Conservation (phyloP, 2,329 filamentous ascomycete genomes). For the Pseudogymnoascus sp. region DNA sequence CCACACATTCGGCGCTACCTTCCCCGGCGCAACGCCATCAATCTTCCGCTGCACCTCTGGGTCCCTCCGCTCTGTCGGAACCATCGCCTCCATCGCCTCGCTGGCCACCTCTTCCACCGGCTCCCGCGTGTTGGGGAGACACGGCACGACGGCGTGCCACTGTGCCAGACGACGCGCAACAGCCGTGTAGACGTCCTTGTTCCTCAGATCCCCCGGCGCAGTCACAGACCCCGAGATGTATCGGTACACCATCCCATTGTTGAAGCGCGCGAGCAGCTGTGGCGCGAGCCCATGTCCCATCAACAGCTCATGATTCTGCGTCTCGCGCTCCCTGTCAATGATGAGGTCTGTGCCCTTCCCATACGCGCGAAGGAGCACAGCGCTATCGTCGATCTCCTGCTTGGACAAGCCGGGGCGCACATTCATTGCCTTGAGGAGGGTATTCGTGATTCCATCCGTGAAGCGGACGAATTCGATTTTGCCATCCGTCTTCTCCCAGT, state of each 20-base stretch:
- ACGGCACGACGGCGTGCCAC: constrained; percentile 76
- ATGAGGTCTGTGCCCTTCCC: constrained; percentile 89
- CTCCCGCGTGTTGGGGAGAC: constrained; percentile 33
- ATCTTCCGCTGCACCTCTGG: constrained; percentile 35
- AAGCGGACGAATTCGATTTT: constrained; percentile 81
- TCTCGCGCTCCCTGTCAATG: constrained; percentile 86
- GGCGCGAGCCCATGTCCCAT: constrained; percentile 78
- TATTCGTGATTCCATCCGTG: constrained; percentile 98
- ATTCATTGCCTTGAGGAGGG: constrained; percentile 70
- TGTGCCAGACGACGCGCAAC: constrained; percentile 78
- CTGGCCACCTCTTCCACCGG: constrained; percentile 25
- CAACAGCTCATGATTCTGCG: constrained; percentile 73
- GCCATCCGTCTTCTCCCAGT: constrained; percentile 68
- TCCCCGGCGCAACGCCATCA: constrained; percentile 50
- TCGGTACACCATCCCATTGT: constrained; percentile 91
- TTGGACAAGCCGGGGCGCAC: constrained; percentile 59
- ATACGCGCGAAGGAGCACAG: constrained; percentile 85
- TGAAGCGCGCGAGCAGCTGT: constrained; percentile 78
- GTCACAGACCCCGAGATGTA: constrained; percentile 78
- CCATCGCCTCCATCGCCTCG: constrained; percentile 21
- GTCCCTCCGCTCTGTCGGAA: constrained; percentile 25
- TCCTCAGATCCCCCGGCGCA: constrained; percentile 68
- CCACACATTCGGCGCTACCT: constrained; percentile 81
- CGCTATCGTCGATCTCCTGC: constrained; percentile 71
- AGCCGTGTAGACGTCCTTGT: constrained; percentile 67